phyloP scores from a whole-genome alignment of 108 stramenopile species.

The Skeletonema costatum region DNA sequence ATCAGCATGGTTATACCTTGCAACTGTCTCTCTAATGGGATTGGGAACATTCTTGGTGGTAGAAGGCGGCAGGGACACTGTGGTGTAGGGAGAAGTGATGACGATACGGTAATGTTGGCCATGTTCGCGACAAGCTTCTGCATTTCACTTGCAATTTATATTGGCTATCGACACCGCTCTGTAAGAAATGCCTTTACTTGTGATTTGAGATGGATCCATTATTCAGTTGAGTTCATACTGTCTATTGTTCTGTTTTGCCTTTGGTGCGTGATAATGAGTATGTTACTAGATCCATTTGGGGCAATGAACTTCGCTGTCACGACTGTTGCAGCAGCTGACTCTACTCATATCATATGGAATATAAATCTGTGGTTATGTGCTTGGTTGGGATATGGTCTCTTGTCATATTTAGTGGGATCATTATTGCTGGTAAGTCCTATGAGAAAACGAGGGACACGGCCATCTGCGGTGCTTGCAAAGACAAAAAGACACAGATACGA shows the following conservation, averaged over 20 bases:
- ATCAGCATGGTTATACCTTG: constrained; percentile 26
- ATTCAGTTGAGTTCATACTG: constrained; percentile 23
- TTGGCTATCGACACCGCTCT: constrained; percentile 33
- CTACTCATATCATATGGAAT: constrained; percentile 25
- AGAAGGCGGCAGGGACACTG: constrained; percentile 12
- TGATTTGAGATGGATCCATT: constrained; percentile 1
- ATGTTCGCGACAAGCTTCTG: constrained; percentile 20
- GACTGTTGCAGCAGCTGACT: not conserved
- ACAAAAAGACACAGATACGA: not conserved
- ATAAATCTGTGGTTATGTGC: constrained; percentile 28
- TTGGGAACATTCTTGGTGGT: constrained; percentile 12
- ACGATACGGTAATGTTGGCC: constrained; percentile 16
- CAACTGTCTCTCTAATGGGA: constrained; percentile 22
- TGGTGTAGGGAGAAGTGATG: not conserved
- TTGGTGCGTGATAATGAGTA: constrained; percentile 27
- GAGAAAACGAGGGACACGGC: constrained; percentile 4
- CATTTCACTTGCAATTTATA: constrained; percentile 13
- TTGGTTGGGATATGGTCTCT: constrained; percentile 28
- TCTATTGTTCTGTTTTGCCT: constrained; percentile 20
- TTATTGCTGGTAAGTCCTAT: constrained; percentile 25
- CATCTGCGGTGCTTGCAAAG: not conserved
- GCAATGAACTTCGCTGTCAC: constrained; percentile 7
- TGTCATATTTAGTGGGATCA: constrained; percentile 26
- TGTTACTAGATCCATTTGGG: constrained; percentile 22
- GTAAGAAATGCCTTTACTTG: constrained; percentile 23